Evolutionary conservation across 768 basidiomycete species (phyloP).

Genomic region (Peribolospora baueri): DNA sequence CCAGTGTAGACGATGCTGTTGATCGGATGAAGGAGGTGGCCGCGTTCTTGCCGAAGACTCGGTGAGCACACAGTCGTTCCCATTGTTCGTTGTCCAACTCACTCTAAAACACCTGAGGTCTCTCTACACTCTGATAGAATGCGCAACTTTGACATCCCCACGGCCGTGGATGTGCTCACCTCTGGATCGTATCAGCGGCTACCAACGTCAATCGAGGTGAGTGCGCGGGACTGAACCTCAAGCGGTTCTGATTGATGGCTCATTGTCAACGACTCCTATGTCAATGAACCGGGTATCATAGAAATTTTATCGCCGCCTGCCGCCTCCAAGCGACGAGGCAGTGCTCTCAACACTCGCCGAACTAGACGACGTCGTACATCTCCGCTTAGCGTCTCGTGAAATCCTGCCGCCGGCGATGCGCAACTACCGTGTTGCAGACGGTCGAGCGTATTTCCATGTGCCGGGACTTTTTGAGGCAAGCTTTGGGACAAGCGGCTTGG

Average conservation of each 20-base stretch:
- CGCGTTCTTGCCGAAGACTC: constrained; percentile 47
- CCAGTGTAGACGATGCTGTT: constrained; percentile 52
- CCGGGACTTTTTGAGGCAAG: constrained; percentile 49
- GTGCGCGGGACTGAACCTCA: not conserved
- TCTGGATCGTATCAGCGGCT: constrained; percentile 65
- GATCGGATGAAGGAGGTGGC: constrained; percentile 37
- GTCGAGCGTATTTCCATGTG: constrained; percentile 52
- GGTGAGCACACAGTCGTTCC: constrained; percentile 26
- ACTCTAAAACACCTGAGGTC: not conserved
- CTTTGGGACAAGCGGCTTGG: constrained; percentile 45
- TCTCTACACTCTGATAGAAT: constrained; percentile 28
- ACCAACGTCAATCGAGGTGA: constrained; percentile 54
- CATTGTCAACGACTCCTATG: not conserved
- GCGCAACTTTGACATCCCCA: constrained; percentile 78
- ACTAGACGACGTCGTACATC: constrained; percentile 55
- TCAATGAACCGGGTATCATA: constrained; percentile 16
- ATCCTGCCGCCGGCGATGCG: constrained; percentile 57
- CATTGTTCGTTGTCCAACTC: not conserved
- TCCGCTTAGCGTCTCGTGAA: constrained; percentile 52
- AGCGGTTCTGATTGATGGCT: not conserved
- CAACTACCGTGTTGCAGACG: constrained; percentile 38
- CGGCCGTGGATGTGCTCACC: constrained; percentile 68
- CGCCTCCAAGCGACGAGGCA: constrained; percentile 40
- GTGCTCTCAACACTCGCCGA: constrained; percentile 40
- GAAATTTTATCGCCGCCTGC: constrained; percentile 45